phyloP scores from a whole-genome alignment of 2,329 filamentous ascomycete species.

The Myotisia sp. region DNA sequence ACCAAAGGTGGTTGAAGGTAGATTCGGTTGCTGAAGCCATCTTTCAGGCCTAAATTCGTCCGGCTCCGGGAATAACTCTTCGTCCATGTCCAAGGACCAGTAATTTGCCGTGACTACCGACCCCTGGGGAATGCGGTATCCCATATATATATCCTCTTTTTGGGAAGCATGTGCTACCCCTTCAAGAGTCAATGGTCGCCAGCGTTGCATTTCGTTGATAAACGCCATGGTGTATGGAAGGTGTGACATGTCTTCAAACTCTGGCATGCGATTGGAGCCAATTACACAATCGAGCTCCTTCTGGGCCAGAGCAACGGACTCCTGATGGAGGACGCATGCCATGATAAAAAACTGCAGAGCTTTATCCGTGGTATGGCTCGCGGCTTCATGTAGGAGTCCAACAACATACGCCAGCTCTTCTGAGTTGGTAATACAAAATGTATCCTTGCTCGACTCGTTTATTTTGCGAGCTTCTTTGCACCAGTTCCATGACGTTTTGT shows the following conservation, averaged over 20 bases:
- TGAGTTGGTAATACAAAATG: neutral
- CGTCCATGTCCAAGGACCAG: conserved; percentile 15
- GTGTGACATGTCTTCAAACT: conserved; percentile 23
- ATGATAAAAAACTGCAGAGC: neutral
- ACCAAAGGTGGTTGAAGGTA: conserved; percentile 6
- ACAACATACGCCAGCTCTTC: neutral
- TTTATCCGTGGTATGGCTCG: neutral
- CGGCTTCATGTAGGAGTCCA: neutral
- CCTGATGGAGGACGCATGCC: conserved; percentile 12
- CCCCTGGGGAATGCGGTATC: conserved; percentile 14
- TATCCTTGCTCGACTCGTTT: neutral
- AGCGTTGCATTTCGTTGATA: conserved; percentile 26
- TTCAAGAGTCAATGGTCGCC: conserved; percentile 14
- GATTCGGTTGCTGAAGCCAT: conserved; percentile 13
- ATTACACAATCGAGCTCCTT: conserved; percentile 30
- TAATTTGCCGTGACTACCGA: conserved; percentile 12
- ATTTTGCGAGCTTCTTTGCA: neutral
- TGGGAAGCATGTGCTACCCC: conserved; percentile 16
- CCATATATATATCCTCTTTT: conserved; percentile 14
- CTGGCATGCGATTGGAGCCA: conserved; percentile 20
- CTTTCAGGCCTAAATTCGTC: conserved; percentile 15
- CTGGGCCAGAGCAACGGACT: conserved; percentile 20
- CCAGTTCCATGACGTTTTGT: neutral
- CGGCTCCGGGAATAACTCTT: conserved; percentile 12
- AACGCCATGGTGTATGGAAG: conserved; percentile 27